Conservation (phyloP, 768 basidiomycete genomes). For the Boletus reticulatus region DNA sequence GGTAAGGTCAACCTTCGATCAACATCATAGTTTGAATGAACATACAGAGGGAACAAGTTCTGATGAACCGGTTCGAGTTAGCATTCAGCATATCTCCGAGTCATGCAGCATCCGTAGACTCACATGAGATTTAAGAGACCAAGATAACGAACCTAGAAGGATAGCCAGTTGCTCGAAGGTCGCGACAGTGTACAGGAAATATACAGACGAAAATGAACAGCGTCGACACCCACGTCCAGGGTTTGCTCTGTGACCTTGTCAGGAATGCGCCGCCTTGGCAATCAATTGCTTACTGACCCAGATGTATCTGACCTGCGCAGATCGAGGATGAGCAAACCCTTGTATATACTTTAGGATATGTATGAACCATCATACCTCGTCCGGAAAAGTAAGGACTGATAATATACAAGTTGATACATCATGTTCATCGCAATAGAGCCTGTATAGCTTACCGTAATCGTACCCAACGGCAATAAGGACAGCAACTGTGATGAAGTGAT, state of each 20-base stretch:
- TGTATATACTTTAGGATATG: no score
- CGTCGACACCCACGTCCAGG: conserved; percentile 3
- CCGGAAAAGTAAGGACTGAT: background rate
- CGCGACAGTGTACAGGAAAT: background rate
- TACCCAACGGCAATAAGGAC: background rate
- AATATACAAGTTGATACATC: background rate
- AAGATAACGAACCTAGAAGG: conserved; percentile 10
- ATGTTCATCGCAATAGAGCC: background rate
- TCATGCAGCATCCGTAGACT: background rate
- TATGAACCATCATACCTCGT: background rate
- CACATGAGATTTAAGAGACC: conserved; percentile 1
- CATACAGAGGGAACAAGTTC: background rate
- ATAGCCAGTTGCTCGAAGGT: background rate
- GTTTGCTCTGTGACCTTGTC: background rate
- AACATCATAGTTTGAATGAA: background rate
- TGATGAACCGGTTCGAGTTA: background rate
- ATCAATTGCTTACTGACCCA: background rate
- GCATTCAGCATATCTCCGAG: background rate
- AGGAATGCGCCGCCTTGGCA: background rate
- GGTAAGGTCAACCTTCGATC: background rate
- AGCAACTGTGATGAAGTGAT: background rate
- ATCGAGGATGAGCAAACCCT: no score
- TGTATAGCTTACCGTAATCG: background rate
- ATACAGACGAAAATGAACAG: conserved; percentile 8
- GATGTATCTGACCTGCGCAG: background rate